Percentiles rank a stretch among this genome's conserved stretches.
Evolutionary conservation across 1,284 basidiomycete genomes (phyloP).

Genomic region (Malassezia yamatoensis): DNA sequence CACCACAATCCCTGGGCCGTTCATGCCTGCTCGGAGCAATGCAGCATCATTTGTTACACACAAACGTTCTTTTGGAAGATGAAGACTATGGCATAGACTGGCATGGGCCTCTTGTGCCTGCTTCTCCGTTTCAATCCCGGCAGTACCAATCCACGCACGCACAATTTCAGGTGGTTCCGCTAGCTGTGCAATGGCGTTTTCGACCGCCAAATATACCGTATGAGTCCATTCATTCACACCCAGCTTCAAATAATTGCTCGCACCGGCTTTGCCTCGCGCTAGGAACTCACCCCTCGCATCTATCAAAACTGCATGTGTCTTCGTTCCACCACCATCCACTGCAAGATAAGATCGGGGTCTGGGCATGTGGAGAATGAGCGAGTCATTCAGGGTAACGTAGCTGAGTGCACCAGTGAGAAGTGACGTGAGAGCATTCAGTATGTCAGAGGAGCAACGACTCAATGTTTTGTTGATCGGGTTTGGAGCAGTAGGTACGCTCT

Average conservation of each 20-base stretch:
- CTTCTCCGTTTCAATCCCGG: constrained; percentile 19
- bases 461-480: constrained; percentile 52
- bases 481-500: constrained; percentile 53
- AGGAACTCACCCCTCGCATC: constrained; percentile 16
- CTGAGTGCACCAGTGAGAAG: too few species aligned
- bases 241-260: constrained; percentile 23
- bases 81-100: constrained; percentile 12
- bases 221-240: constrained; percentile 11
- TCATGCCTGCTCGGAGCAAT: constrained; percentile 18
- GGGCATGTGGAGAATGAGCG: background rate
- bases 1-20: constrained; percentile 18
- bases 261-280: constrained; percentile 18
- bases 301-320: constrained; percentile 21
- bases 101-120: constrained; percentile 16
- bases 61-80: constrained; percentile 11
- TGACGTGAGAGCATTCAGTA: too few species aligned
- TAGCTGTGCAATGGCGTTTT: background rate
- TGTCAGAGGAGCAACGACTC: background rate
- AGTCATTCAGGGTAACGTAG: too few species aligned
- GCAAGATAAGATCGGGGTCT: constrained; percentile 6
- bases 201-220: background rate
- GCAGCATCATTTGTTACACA: constrained; percentile 30
- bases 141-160: constrained; percentile 32
- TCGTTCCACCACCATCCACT: constrained; percentile 31
- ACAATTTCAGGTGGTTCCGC: background rate